phyloP scores from a whole-genome alignment of 768 basidiomycete species.

The Sarcodon sp. region DNA sequence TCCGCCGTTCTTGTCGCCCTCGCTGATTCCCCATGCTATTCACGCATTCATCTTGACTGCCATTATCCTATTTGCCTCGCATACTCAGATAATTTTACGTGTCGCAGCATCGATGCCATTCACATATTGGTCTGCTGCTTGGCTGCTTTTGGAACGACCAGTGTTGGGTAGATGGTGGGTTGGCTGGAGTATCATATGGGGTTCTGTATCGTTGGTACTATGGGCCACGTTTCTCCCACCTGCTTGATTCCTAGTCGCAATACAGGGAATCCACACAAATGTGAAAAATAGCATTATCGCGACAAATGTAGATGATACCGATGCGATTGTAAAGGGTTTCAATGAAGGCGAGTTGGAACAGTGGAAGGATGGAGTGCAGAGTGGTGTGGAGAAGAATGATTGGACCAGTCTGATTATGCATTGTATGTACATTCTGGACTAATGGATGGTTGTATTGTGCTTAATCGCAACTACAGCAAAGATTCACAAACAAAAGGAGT shows the following conservation, averaged over 20 bases:
- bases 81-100: slow-evolving; percentile 81
- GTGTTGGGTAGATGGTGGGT: slow-evolving; percentile 51
- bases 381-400: no score
- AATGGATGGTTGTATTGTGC: no score
- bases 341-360: no score
- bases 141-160: slow-evolving; percentile 39
- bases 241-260: slow-evolving; percentile 32
- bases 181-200: slow-evolving; percentile 72
- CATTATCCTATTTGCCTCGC: slow-evolving; percentile 64
- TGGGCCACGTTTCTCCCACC: slow-evolving; percentile 88
- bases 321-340: no score
- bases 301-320: no score
- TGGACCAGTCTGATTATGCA: no score
- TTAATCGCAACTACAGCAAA: no score
- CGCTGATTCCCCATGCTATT: slow-evolving; percentile 59
- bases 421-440: no score
- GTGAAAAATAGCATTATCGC: no score
- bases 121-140: slow-evolving; percentile 78
- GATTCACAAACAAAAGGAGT: no score
- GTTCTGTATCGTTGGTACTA: slow-evolving; percentile 48
- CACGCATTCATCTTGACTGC: slow-evolving; percentile 53
- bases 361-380: no score
- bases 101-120: slow-evolving; percentile 66
- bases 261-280: no score
- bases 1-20: slow-evolving; percentile 22